phyloP scores from a whole-genome alignment of 2,329 filamentous ascomycete species.

The Epichloe gansuensis region DNA sequence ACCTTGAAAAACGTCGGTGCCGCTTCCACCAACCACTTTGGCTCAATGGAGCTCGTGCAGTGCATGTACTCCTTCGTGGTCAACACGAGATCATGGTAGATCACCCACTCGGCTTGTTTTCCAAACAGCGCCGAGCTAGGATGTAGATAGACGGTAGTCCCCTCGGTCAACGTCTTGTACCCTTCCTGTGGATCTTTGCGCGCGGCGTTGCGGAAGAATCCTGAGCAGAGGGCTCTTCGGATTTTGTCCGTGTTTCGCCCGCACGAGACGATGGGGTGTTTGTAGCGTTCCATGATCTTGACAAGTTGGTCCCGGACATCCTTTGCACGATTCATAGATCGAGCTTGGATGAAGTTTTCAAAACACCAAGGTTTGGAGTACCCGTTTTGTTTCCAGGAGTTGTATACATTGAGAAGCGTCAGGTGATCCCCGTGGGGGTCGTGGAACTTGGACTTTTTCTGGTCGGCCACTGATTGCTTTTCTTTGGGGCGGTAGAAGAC shows the following conservation, averaged over 20 bases:
- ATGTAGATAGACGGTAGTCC: constrained; percentile 89
- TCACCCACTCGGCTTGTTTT: constrained; percentile 91
- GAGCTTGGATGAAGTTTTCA: constrained; percentile 93
- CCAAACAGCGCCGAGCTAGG: constrained; percentile 85
- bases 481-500: constrained; percentile 96
- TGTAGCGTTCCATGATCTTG: constrained; percentile 88
- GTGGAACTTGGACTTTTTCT: constrained; percentile 98
- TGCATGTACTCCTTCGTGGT: constrained; percentile 99
- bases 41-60: constrained; percentile 81
- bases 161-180: constrained; percentile 94
- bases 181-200: constrained; percentile 93
- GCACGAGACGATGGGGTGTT: constrained; percentile 69
- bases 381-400: constrained; percentile 80
- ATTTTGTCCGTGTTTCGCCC: constrained; percentile 79
- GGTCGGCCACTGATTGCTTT: constrained; percentile 89
- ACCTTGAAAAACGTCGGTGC: constrained; percentile 99
- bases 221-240: constrained; percentile 75
- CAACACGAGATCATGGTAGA: constrained; percentile 81
- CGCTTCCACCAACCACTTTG: constrained; percentile 85
- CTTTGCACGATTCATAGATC: constrained; percentile 75
- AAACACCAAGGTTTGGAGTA: constrained; percentile 87
- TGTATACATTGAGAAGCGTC: constrained; percentile 92
- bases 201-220: constrained; percentile 91
- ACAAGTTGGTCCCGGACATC: constrained; percentile 87
- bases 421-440: constrained; percentile 93